Evolutionary conservation across 2,329 filamentous ascomycete species (phyloP), one percentile per base, ranked within the genome.

Genomic region (Hypoxylon rubiginosum): DNA sequence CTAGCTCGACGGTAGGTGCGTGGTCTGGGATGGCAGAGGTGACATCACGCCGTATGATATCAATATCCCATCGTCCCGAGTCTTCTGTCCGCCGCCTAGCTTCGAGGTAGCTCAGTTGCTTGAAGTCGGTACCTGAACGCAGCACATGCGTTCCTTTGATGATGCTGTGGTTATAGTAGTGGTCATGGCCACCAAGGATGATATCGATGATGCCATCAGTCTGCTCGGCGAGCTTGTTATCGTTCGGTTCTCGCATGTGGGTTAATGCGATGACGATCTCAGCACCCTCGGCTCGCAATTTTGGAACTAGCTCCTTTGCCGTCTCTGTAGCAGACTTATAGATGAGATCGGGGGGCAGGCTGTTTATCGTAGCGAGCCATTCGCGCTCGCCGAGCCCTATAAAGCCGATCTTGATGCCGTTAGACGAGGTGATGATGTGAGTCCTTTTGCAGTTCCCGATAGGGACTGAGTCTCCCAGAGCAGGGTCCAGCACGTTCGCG

Each of bases 51-150:
- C 93, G 86, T 69, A 85, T 84, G 66, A 97, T 95, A 67, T 90
- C 88, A 71, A 97, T 90, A 69, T 95, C 88, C 93, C 93, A 97
- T 17, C 85, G 85, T 15, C 73, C 75, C 15, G 75, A 68, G 17
- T 75, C 73, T 74, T 82, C 72, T 68, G 75, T 2, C 78, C 82
- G 30, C 21, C 88, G 84, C 71, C 92, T 87, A 1, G 88, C 91
- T 77, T 97, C 92, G 56, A 97, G 86, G 75, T 97, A 97, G 75
- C 92, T 96, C 34, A 97, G 82, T 76, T 97, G 92, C 80, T 96
- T 97, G 81, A 97, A 97, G 77, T 97, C 94, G 17, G 90, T 93
- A 0, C 94, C 94, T 0, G 92, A 97, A 1, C 94, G 88, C n/a
- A 97, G 82, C 2, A 97, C 88, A 73, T 97, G 94, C 0, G 88